These are phyloP conservation scores for Huiozyma sinensis DNA, from an alignment of 805 yeast species.

Conservation along the genomic window DNA sequence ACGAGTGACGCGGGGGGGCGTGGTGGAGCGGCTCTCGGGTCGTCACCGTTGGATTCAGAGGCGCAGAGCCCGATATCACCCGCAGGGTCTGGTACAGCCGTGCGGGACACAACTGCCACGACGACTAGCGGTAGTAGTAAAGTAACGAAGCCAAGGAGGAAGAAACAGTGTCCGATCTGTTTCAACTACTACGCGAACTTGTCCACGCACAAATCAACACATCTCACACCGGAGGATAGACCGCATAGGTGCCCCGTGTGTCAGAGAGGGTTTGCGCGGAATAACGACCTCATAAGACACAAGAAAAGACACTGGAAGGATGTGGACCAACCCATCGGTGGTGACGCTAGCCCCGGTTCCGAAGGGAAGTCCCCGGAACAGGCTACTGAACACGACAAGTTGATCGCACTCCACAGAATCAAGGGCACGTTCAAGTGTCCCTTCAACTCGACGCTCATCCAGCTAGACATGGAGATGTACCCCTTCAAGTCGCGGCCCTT, in stretches of 20 bases:
- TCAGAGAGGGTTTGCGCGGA: slow-evolving; percentile 75
- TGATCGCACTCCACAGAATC: slow-evolving; percentile 21
- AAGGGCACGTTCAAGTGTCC: slow-evolving; percentile 65
- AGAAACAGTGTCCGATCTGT: slow-evolving; percentile 66
- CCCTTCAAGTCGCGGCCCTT: slow-evolving; percentile 17
- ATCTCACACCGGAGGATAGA: slow-evolving; percentile 55
- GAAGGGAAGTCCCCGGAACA: background rate
- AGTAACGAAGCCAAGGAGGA: slow-evolving; percentile 41
- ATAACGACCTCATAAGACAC: slow-evolving; percentile 79
- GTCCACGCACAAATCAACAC: slow-evolving; percentile 77
- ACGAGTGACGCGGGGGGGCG: background rate
- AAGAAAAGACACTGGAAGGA: slow-evolving; percentile 79
- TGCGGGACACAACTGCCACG: background rate
- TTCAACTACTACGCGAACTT: slow-evolving; percentile 60
- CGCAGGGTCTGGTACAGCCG: background rate
- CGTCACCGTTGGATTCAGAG: background rate
- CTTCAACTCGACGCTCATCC: slow-evolving; percentile 30
- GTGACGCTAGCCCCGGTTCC: background rate
- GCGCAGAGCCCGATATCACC: background rate
- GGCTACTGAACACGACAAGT: slow-evolving; percentile 13
- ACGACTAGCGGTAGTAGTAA: slow-evolving; percentile 1
- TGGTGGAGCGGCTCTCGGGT: background rate
- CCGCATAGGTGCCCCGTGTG: slow-evolving; percentile 76
- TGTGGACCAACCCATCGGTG: slow-evolving; percentile 4
- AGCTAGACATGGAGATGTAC: slow-evolving; percentile 23